Conservation (phyloP, 805 yeast species). For the Wickerhamiella alocasiicola region DNA sequence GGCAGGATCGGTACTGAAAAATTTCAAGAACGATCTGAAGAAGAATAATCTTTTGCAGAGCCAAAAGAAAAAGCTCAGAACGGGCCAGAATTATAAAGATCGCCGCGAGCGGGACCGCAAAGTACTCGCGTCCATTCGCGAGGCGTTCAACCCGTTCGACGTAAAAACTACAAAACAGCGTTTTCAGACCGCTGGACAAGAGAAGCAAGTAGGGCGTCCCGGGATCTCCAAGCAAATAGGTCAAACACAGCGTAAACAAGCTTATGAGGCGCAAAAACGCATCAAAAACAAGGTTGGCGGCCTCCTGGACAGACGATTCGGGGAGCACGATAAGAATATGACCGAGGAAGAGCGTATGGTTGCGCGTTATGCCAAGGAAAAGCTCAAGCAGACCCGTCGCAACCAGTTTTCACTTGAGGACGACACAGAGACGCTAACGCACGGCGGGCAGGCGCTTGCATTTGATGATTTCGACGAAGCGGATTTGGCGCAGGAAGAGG, state of each 20-base stretch:
- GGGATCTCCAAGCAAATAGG: constrained; percentile 57
- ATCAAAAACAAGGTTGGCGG: constrained; percentile 66
- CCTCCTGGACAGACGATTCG: constrained; percentile 76
- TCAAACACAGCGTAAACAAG: constrained; percentile 46
- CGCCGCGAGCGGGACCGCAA: constrained; percentile 31
- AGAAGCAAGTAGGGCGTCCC: constrained; percentile 36
- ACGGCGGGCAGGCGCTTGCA: constrained; percentile 58
- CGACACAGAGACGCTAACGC: constrained; percentile 46
- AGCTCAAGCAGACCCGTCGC: constrained; percentile 42
- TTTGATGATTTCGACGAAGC: constrained; percentile 42
- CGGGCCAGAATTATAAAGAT: constrained; percentile 34
- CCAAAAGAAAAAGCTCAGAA: constrained; percentile 30
- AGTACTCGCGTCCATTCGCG: constrained; percentile 50
- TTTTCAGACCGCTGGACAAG: constrained; percentile 32
- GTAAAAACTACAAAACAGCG: constrained; percentile 57
- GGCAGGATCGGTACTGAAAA: constrained; percentile 21
- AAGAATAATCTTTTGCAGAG: constrained; percentile 36
- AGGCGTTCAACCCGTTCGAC: constrained; percentile 85
- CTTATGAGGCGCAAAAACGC: constrained; percentile 53
- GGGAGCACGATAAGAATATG: constrained; percentile 61
- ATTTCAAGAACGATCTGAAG: constrained; percentile 31
- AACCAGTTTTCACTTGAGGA: constrained; percentile 50
- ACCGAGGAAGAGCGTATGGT: constrained; percentile 90
- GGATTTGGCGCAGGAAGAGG: constrained; percentile 31
- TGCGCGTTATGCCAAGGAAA: constrained; percentile 84